Evolutionary conservation across 164 flowering plant species (phyloP).

Genomic region (Magnolia changhungtana): DNA sequence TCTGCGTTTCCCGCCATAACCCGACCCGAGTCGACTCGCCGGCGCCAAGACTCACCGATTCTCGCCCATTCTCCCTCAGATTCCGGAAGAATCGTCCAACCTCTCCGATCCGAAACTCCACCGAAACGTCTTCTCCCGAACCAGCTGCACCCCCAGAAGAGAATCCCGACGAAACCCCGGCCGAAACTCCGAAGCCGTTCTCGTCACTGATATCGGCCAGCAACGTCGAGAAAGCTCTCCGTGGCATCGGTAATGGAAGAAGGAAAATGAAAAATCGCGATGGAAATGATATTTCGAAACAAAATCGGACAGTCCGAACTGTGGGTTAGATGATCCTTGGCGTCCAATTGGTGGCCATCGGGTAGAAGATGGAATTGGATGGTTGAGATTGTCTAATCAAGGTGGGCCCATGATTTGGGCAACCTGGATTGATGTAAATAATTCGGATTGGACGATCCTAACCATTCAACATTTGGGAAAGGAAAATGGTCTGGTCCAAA

Average conservation of each 20-base stretch:
- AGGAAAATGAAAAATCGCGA: not conserved
- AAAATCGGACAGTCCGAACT: no score
- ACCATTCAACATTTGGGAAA: not conserved
- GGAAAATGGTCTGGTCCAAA: not conserved
- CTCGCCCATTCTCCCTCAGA: not conserved
- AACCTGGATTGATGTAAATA: no score
- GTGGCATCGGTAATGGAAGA: constrained; percentile 60
- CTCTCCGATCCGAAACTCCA: constrained; percentile 1
- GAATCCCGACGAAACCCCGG: constrained; percentile 27
- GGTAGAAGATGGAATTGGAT: not conserved
- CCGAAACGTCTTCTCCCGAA: constrained; percentile 30
- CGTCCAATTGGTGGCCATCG: not conserved
- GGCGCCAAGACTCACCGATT: not conserved
- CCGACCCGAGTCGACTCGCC: not conserved
- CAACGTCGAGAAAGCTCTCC: constrained; percentile 75
- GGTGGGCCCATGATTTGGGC: no score
- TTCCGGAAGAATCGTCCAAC: not conserved
- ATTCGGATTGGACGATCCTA: not conserved
- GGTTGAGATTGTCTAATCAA: no score
- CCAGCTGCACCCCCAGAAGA: constrained; percentile 11
- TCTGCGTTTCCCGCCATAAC: not conserved
- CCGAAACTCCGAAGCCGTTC: constrained; percentile 40
- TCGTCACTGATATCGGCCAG: constrained; percentile 67
- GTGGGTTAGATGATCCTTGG: not conserved
- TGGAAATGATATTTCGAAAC: no score